Percentiles rank a stretch among this genome's conserved stretches.
Evolutionary conservation across 1,284 basidiomycete genomes (phyloP).

Genomic region (Leccinum subrobustum): DNA sequence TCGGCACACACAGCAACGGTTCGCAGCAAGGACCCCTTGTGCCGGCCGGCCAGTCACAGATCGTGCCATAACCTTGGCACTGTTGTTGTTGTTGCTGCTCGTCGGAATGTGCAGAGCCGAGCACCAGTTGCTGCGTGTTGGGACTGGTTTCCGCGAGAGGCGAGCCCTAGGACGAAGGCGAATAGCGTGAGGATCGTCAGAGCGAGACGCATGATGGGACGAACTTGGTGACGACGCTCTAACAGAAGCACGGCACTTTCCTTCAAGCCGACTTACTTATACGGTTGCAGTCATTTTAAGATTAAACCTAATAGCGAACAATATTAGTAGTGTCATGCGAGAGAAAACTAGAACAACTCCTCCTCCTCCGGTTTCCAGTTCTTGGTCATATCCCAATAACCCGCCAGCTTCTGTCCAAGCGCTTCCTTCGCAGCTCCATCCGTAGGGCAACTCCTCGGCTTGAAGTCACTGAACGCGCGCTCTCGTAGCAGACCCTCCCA

Average conservation of each 20-base stretch:
- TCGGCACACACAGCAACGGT: conserved; percentile 15
- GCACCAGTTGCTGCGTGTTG: conserved; percentile 8
- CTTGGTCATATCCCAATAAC: conserved; percentile 95
- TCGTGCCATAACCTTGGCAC: conserved; percentile 5
- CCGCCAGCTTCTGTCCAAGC: conserved; percentile 78
- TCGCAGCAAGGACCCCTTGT: conserved; percentile 21
- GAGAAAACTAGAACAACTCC: conserved; percentile 50
- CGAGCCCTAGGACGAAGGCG: conserved; percentile 5
- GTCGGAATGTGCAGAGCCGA: neutral
- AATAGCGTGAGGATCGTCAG: conserved; percentile 2
- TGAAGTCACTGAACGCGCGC: conserved; percentile 78
- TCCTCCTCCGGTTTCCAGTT: conserved; percentile 80
- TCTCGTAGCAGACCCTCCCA: conserved; percentile 93
- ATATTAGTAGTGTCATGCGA: neutral
- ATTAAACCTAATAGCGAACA: neutral
- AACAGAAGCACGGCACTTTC: neutral
- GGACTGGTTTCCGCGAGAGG: conserved; percentile 10
- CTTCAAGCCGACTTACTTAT: no score
- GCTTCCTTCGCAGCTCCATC: conserved; percentile 85
- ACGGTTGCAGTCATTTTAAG: no score
- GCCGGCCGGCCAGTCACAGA: conserved; percentile 20
- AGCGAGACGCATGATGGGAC: conserved; percentile 14
- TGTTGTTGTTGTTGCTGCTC: neutral
- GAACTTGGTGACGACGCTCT: neutral
- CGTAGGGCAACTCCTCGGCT: conserved; percentile 81